Base-by-base conservation (phyloP, 106 monocot genomes). In the Chionographis japonica region DNA sequence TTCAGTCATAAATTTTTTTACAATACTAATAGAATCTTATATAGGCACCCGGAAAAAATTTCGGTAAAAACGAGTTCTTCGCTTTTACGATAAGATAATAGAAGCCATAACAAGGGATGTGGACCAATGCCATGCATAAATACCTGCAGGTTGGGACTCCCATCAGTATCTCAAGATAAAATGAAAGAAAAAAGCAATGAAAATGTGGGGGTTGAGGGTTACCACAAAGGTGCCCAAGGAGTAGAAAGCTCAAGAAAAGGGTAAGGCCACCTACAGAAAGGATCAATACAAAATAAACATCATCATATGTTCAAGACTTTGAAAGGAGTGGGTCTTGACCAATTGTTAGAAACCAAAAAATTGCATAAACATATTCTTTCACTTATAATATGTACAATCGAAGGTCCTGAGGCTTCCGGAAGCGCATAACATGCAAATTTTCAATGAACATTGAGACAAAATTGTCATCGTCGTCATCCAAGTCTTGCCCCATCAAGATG, bases 211-310 rank as follows among this genome's bases (percentile, higher is more conserved):
- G 14, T 10, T 55, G 19, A 16, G 51, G 15, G 51, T 61, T 76
- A 94, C 87, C 91, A 95, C 39, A 83, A 50, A 50, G 94, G 86
- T 42, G 91, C 88, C 85, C 85, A 84, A 12, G 91, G 79, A 18
- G 80, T 81, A 12, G 72, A 55, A 19, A 91, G 91, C 63, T 91
- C 77, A n/a, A 95, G 85, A 71, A 95, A 95, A 67, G 94, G 88
- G 37, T 95, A 91, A 41, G 94, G 91, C 88, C 94, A 95, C 94
- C 91, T 94, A 60, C 57, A 72, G 12, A 27, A 68, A 69, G 37
- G 51, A 72, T 53, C 12, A 52, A 15, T 53, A 57, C 50, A 13
- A 36, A 36, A 16, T 12, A 40, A 3, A 15, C 0, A 19, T 46
- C 38, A 50, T 52, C 8, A 16, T 27, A 27, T 27, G 27, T 27